Evolutionary conservation across 345 rosid genomes (phyloP), one percentile per base, ranked within the genome.

Genomic region (Capsella bursapastoris): DNA sequence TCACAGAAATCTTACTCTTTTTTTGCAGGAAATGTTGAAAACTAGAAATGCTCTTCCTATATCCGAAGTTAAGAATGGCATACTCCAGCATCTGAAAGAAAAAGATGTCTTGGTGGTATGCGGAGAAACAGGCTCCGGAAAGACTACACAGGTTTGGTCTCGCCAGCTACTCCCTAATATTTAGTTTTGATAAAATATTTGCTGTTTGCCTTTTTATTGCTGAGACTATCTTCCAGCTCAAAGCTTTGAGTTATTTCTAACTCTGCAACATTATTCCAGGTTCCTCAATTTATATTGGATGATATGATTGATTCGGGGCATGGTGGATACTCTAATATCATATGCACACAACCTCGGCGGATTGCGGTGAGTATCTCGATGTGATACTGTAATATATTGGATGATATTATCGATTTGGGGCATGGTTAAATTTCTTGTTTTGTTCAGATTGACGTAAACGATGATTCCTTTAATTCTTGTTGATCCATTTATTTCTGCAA

Each of bases 41-140:
- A 74, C 74, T 68, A 86, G 96, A 79, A 68, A 78, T 79, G 79
- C 91, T 73, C 96, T 93, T 76, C 97, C 98, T 38, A 88, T 93
- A 79, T 78, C 85, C 73, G 89, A 77, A 62, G 68, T 89, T 80
- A 89, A 86, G 85, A 79, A 63, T 83, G 86, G 84, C 72, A 89
- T 89, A 75, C 79, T 89, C 83, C 86, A 84, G 75, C 73, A 74
- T 55, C 80, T 93, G 75, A 87, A 81, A 83, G 96, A 93, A 71
- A 85, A 79, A 52, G 78, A 86, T 79, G 89, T 90, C 64, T 86
- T 93, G 59, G 94, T 91, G 61, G 87, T 93, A 76, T 89, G 98
- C 78, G 97, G 98, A 59, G 98, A 93, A 84, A 93, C 97, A 59
- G 98, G 98, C 75, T 93, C 96, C 69, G 98, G 98, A 79, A 93